Base-by-base conservation (phyloP, 257 asterid genomes). In the Agastache rugosa region DNA sequence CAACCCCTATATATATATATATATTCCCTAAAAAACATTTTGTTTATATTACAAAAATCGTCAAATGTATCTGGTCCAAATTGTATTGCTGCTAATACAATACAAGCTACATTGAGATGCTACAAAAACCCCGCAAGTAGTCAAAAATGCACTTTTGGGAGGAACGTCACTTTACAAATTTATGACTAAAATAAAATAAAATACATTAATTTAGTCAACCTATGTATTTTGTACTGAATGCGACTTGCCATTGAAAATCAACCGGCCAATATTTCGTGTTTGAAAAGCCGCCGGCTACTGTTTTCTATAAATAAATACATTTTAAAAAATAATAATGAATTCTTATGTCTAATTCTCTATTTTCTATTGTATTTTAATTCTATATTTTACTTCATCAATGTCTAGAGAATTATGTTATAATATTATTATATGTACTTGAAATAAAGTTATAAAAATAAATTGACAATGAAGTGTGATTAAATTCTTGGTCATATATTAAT, bases 141-240 rank as follows among this genome's bases (percentile, higher is more conserved):
- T 74, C 60, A 63, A 74, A 42, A 17, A 54, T 16, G 67, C 60
- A 55, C 78, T 74, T 74, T 74, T 65, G 67, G 67, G 67, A 1
- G n/a, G 55, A 74, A 50, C 44, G 50, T 45, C n/a, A 45, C 27
- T 23, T 61, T 6, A 53, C 15, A 37, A 37, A 37, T 22, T n/a
- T 51, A 74, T 16, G 20, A 53, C n/a, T 11, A 11, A 47, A 35
- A 65, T 45, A 48, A 16, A 73, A 3, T 10, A 29, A 34, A 35
- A 65, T 45, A 48, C 22, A 73, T 6, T 10, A 29, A 34, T 74
- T 64, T 39, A 67, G 79, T 75, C 74, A 56, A 67, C 60, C 22
- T 14, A 41, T 27, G 41, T 14, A 17, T 56, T 53, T 39, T 63
- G 29, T 16, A 39, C 39, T 8, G 76, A 71, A 9, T 42, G 67